Percentiles rank a stretch among this genome's conserved stretches.
Evolutionary conservation across 148 eudicot genomes (phyloP).

Genomic region (Rhododendron griersonianum): DNA sequence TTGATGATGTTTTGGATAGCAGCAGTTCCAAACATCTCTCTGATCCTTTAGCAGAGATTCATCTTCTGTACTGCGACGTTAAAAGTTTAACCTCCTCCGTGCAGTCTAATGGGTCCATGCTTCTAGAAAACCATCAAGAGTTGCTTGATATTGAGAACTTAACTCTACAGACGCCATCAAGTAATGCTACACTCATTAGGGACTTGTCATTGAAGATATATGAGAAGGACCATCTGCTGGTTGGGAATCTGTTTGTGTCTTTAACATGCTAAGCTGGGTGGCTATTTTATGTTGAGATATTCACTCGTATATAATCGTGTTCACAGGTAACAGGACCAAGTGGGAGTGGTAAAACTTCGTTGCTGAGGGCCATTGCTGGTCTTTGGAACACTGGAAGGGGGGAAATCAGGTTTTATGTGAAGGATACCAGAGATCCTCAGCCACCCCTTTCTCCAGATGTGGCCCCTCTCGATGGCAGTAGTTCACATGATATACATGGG

Average conservation of each 20-base stretch:
- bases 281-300: slow-evolving; percentile 7
- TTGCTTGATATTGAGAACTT: slow-evolving; percentile 63
- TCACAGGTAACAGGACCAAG: slow-evolving; percentile 89
- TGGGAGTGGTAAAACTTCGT: slow-evolving; percentile 94
- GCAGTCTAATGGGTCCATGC: slow-evolving; percentile 50
- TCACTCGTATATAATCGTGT: slow-evolving; percentile 12
- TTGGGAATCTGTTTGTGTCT: slow-evolving; percentile 24
- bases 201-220: slow-evolving; percentile 65
- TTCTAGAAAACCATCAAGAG: slow-evolving; percentile 24
- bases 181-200: slow-evolving; percentile 55
- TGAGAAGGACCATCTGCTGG: slow-evolving; percentile 80
- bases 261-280: slow-evolving; percentile 11
- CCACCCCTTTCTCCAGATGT: slow-evolving; percentile 16
- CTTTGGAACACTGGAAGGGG: slow-evolving; percentile 91
- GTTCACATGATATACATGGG: slow-evolving; percentile 15
- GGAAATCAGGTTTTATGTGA: slow-evolving; percentile 57
- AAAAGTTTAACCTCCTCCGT: slow-evolving; percentile 13
- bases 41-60: slow-evolving; percentile 44
- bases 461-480: slow-evolving; percentile 16
- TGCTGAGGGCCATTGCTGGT: slow-evolving; percentile 95
- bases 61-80: slow-evolving; percentile 36
- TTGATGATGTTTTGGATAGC: slow-evolving; percentile 85
- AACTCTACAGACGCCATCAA: slow-evolving; percentile 70
- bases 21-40: slow-evolving; percentile 36
- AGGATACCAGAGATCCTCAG: slow-evolving; percentile 23